These are phyloP conservation scores for Colletotrichum tabaci DNA, from an alignment of 2,329 filamentous ascomycete species.

Conservation along the genomic window DNA sequence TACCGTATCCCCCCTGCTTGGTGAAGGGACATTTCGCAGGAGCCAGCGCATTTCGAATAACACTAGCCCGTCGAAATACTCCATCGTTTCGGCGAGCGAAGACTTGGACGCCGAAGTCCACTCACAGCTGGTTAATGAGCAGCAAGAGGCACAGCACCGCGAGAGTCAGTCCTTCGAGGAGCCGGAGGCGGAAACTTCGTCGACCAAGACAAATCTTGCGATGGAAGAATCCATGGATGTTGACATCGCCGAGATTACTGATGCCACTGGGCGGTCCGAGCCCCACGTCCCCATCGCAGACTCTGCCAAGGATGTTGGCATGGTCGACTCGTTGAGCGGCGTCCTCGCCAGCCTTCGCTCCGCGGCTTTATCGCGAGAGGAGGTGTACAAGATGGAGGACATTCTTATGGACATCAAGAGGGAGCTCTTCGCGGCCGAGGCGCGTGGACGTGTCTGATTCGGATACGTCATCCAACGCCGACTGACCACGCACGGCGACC, in stretches of 20 bases:
- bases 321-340: slow-evolving; percentile 68
- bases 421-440: slow-evolving; percentile 80
- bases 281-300: slow-evolving; percentile 45
- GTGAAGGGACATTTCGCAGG: not conserved
- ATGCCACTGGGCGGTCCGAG: not conserved
- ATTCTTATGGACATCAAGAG: slow-evolving; percentile 84
- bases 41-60: not conserved
- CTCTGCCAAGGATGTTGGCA: slow-evolving; percentile 56
- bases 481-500: not conserved
- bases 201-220: slow-evolving; percentile 3
- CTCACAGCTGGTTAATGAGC: slow-evolving; percentile 59
- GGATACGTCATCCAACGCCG: not conserved
- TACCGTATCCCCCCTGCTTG: slow-evolving; percentile 18
- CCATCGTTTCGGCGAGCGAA: slow-evolving; percentile 27
- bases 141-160: slow-evolving; percentile 53
- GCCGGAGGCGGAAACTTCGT: slow-evolving; percentile 41
- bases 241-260: slow-evolving; percentile 21
- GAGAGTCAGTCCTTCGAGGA: slow-evolving; percentile 49
- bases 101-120: slow-evolving; percentile 59
- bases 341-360: slow-evolving; percentile 73
- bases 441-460: slow-evolving; percentile 63
- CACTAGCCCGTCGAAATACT: slow-evolving; percentile 30
- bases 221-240: slow-evolving; percentile 46
- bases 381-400: slow-evolving; percentile 82
- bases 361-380: slow-evolving; percentile 73